A percentile compares a stretch with the other conserved stretches of the same genome.
phyloP scores from a whole-genome alignment of 1,284 basidiomycete genomes.

The Meripilus lineatus region DNA sequence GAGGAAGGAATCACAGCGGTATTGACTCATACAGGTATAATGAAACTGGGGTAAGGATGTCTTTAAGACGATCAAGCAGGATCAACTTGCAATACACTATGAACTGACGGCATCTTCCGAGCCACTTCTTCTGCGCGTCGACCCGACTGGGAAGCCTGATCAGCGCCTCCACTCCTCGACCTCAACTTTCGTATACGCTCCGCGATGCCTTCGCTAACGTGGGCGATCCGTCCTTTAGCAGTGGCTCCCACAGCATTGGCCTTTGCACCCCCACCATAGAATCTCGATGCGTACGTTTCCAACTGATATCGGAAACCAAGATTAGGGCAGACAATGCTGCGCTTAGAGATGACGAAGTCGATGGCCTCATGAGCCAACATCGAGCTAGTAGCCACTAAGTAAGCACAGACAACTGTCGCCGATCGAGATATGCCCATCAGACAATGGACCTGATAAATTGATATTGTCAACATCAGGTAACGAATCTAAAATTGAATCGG shows the following conservation, averaged over 20 bases:
- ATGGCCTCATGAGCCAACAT: constrained; percentile 30
- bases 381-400: constrained; percentile 38
- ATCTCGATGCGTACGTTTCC: constrained; percentile 24
- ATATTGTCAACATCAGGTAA: not conserved
- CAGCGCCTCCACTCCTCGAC: too few relatives aligned
- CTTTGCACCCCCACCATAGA: constrained; percentile 2
- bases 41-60: too few relatives aligned
- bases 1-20: too few relatives aligned
- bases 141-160: too few relatives aligned
- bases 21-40: too few relatives aligned
- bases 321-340: constrained; percentile 32
- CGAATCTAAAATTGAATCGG: not conserved
- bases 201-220: constrained; percentile 1
- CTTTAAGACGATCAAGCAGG: too few relatives aligned
- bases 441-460: constrained; percentile 42
- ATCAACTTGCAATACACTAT: too few relatives aligned
- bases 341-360: constrained; percentile 24
- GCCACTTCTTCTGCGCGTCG: too few relatives aligned
- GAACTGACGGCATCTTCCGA: too few relatives aligned
- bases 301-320: constrained; percentile 33
- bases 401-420: constrained; percentile 49
- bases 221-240: not conserved
- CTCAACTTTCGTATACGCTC: constrained; percentile 3
- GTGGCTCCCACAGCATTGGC: not conserved
- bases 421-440: constrained; percentile 49